Evolutionary conservation across 345 rosid species (phyloP).

Genomic region (Trapa incisa): DNA sequence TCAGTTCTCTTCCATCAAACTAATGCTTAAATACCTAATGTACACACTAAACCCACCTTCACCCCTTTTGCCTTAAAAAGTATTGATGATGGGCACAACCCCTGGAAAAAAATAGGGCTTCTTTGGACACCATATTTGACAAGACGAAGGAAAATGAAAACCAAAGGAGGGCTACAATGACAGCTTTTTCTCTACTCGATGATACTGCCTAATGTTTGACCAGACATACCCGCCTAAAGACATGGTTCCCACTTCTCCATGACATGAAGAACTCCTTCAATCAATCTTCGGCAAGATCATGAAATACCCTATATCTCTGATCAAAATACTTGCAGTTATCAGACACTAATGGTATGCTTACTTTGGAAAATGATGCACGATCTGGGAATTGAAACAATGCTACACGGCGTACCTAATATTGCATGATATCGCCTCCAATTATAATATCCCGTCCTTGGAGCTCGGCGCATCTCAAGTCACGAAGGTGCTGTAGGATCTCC

Average conservation of each 20-base stretch:
- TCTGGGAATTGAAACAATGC: neutral
- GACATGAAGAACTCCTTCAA: too few relatives aligned
- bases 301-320: too few relatives aligned
- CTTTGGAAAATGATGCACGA: neutral
- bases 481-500: slow-evolving; percentile 79
- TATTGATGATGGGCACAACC: slow-evolving; percentile 14
- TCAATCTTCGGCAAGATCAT: too few relatives aligned
- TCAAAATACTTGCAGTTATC: neutral
- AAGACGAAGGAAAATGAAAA: slow-evolving; percentile 4
- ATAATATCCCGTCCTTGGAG: slow-evolving; percentile 30
- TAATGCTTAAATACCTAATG: slow-evolving; percentile 15
- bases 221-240: neutral
- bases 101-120: slow-evolving; percentile 17
- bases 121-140: neutral
- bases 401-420: neutral
- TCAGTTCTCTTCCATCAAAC: too few relatives aligned
- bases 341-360: neutral
- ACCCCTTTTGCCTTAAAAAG: slow-evolving; percentile 18
- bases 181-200: slow-evolving; percentile 4
- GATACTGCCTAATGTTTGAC: slow-evolving; percentile 14
- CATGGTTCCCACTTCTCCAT: too few relatives aligned
- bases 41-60: slow-evolving; percentile 45
- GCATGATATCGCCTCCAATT: slow-evolving; percentile 15
- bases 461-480: slow-evolving; percentile 58
- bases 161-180: neutral